Conservation (phyloP, 805 yeast species). For the Kluyveromyces aestuarii region DNA sequence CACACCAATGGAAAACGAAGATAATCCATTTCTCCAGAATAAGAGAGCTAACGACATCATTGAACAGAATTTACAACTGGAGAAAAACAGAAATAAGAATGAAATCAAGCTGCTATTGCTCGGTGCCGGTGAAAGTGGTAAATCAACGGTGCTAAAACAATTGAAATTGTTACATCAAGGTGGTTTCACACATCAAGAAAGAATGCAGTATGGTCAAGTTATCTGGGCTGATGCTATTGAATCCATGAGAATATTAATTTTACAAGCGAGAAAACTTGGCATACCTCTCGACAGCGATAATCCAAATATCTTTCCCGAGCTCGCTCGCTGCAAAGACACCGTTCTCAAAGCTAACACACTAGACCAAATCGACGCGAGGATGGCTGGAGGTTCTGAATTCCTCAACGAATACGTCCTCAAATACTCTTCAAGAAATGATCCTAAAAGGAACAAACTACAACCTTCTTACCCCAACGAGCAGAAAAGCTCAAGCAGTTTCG, state of each 20-base stretch:
- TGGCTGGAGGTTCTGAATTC: conserved; percentile 58
- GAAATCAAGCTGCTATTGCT: conserved; percentile 66
- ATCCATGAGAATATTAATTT: conserved; percentile 66
- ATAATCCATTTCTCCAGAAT: conserved; percentile 46
- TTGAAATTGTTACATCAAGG: conserved; percentile 77
- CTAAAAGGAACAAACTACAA: conserved; percentile 40
- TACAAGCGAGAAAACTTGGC: conserved; percentile 62
- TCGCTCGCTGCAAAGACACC: conserved; percentile 39
- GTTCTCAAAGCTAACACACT: conserved; percentile 50
- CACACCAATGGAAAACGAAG: conserved; percentile 31
- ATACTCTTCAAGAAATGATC: conserved; percentile 47
- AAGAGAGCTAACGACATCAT: conserved; percentile 52
- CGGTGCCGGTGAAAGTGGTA: conserved; percentile 94
- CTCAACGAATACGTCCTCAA: conserved; percentile 54
- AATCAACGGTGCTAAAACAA: conserved; percentile 86
- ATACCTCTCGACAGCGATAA: conserved; percentile 60
- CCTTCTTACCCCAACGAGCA: conserved; percentile 25
- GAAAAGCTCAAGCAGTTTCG: conserved; percentile 9
- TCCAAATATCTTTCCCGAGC: conserved; percentile 32
- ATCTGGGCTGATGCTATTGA: conserved; percentile 91
- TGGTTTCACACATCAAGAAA: conserved; percentile 73
- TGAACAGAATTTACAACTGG: conserved; percentile 49
- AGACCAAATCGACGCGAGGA: conserved; percentile 51
- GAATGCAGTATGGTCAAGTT: conserved; percentile 71
- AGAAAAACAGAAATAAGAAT: conserved; percentile 44